Evolutionary conservation across 768 basidiomycete species (phyloP), one percentile per base, ranked within the genome.

Genomic region (Nidularia pulvinata): DNA sequence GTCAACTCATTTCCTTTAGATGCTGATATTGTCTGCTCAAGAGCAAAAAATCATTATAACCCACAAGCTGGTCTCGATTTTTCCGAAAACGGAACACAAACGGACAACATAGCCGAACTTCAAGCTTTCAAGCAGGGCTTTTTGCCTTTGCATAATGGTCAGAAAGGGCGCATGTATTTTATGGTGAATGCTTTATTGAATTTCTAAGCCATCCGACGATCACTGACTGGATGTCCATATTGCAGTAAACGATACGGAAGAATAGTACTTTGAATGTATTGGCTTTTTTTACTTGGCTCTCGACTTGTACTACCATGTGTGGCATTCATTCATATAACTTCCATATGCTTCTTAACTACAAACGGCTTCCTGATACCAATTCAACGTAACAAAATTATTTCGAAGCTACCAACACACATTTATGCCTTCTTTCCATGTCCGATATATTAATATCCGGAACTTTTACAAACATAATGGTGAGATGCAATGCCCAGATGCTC

Each of bases 11-110:
- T 16, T 22, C 13, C 13, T 25, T 77, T 84, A 91, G 89, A 91
- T 63, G 89, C 89, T 7, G 86, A 91, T 59, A 88, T 86, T 16
- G 88, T 91, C 16, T 93, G 91, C 63, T 76, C 87, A 1, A 81
- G 91, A 2, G 87, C 90, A 0, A 91, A 88, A 69, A 89, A 91
- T 59, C 90, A 93, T 59, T 92, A 88, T 59, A 82, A 86, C 53
- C 89, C 91, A 1, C 70, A 76, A n/a, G 72, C 71, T n/a, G 64
- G 69, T 4, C 57, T 89, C 0, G 81, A 86, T 57, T 75, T 87
- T 55, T 81, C 84, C 0, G 88, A 88, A 10, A 75, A 80, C 0
- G 79, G 73, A 14, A 83, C 45, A n/a, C 13, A 46, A n/a, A 46
- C 14, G 25, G 22, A 14, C 25, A 2, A 1, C 10, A 22, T 10